phyloP scores from a whole-genome alignment of 78 protist species.

The Tieghemostelium lacteum region DNA sequence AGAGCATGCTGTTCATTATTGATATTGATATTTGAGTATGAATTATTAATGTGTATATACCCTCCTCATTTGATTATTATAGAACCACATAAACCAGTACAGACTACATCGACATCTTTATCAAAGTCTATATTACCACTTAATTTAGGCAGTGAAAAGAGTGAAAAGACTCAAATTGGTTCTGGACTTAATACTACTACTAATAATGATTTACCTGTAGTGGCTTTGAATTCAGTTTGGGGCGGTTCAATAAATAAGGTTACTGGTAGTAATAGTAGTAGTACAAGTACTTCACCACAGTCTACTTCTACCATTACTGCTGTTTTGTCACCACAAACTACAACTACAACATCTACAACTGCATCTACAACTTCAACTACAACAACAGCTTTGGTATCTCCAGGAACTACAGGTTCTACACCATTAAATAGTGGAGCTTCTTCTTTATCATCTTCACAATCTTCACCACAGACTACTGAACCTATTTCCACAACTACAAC shows the following conservation, averaged over 20 bases:
- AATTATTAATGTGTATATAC: neutral
- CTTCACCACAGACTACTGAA: neutral
- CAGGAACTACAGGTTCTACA: neutral
- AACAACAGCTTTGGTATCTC: neutral
- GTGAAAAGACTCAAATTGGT: constrained; percentile 19
- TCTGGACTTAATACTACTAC: neutral
- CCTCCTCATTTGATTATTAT: neutral
- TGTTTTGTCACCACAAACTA: neutral
- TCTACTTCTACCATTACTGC: neutral
- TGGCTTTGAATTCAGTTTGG: constrained; percentile 43
- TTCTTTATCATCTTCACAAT: constrained; percentile 3
- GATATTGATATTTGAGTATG: neutral
- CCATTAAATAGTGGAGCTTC: neutral
- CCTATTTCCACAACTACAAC: neutral
- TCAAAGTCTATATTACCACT: constrained; percentile 40
- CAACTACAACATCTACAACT: neutral
- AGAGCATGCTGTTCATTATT: neutral
- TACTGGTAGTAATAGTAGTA: neutral
- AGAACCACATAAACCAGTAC: constrained; percentile 51
- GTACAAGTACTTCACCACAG: neutral
- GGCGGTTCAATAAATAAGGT: constrained; percentile 39
- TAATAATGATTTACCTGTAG: neutral
- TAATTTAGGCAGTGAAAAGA: constrained; percentile 49
- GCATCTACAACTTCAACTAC: neutral
- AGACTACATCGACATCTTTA: constrained; percentile 1